phyloP scores from a whole-genome alignment of 1,139 yeast genomes.

The Candida neerlandica region DNA sequence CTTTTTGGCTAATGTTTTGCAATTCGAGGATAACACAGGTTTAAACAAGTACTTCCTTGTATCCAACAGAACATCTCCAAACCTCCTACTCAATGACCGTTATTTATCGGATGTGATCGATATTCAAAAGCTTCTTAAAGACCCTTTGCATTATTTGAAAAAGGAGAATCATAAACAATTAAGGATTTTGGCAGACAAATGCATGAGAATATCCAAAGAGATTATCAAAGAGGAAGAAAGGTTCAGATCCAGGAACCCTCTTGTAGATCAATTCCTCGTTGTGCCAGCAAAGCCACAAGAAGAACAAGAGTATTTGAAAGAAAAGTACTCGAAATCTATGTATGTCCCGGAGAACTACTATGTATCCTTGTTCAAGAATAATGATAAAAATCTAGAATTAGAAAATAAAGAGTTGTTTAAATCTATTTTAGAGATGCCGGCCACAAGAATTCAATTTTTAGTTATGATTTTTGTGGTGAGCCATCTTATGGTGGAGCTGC shows the following conservation, averaged over 20 bases:
- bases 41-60: constrained; percentile 43
- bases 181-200: constrained; percentile 24
- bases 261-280: constrained; percentile 22
- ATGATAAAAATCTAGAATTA: constrained; percentile 17
- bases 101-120: constrained; percentile 38
- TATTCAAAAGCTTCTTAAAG: constrained; percentile 35
- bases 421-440: constrained; percentile 29
- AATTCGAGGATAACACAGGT: constrained; percentile 50
- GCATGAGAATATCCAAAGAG: constrained; percentile 29
- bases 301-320: constrained; percentile 21
- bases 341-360: constrained; percentile 45
- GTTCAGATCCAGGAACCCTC: constrained; percentile 16
- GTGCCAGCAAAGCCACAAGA: constrained; percentile 19
- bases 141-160: constrained; percentile 38
- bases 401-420: constrained; percentile 32
- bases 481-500: constrained; percentile 33
- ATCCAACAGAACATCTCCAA: constrained; percentile 27
- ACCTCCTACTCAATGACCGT: constrained; percentile 20
- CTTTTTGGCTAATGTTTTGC: constrained; percentile 36
- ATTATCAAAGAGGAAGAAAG: constrained; percentile 35
- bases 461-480: constrained; percentile 37
- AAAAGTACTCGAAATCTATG: constrained; percentile 24
- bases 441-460: constrained; percentile 31
- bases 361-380: constrained; percentile 30
- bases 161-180: constrained; percentile 26